Conservation (phyloP, 2,329 filamentous ascomycete genomes). For the Ambrosiella xylebori region DNA sequence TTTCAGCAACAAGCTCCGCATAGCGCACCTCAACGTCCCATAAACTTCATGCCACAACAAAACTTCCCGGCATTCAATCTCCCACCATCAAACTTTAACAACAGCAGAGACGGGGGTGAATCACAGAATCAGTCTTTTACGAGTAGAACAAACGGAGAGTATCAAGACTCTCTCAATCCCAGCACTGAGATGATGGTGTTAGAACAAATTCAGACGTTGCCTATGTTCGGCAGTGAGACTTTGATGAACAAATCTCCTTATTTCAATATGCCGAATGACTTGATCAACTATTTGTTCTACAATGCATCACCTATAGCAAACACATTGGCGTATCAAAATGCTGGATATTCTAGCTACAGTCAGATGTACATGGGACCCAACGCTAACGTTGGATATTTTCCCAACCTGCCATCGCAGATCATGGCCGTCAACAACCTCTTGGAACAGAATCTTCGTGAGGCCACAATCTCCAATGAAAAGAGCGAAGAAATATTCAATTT, state of each 20-base stretch:
- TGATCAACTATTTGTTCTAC: conserved; percentile 71
- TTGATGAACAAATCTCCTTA: conserved; percentile 71
- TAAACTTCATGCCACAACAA: conserved; percentile 39
- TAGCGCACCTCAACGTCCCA: conserved; percentile 28
- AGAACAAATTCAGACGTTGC: conserved; percentile 53
- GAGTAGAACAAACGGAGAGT: conserved; percentile 2
- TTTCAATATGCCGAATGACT: conserved; percentile 67
- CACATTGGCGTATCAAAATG: conserved; percentile 15
- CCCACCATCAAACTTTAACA: conserved; percentile 39
- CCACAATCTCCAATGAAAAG: conserved; percentile 72
- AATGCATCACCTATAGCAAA: conserved; percentile 16
- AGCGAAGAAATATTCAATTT: conserved; percentile 67
- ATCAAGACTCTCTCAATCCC: conserved; percentile 1
- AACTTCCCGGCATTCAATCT: conserved; percentile 46
- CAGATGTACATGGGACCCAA: conserved; percentile 13
- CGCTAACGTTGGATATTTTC: conserved; percentile 34
- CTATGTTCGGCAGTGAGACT: conserved; percentile 71
- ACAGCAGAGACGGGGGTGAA: neutral
- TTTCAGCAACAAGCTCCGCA: conserved; percentile 23
- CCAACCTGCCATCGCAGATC: conserved; percentile 51
- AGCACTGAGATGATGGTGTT: conserved; percentile 39
- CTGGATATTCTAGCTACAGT: conserved; percentile 11
- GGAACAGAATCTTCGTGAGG: conserved; percentile 63
- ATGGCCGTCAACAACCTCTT: conserved; percentile 82
- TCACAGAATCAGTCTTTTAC: conserved; percentile 13